Conservation (phyloP, 371 early-diverging fungal species). For the Actinomortierella ambigua region DNA sequence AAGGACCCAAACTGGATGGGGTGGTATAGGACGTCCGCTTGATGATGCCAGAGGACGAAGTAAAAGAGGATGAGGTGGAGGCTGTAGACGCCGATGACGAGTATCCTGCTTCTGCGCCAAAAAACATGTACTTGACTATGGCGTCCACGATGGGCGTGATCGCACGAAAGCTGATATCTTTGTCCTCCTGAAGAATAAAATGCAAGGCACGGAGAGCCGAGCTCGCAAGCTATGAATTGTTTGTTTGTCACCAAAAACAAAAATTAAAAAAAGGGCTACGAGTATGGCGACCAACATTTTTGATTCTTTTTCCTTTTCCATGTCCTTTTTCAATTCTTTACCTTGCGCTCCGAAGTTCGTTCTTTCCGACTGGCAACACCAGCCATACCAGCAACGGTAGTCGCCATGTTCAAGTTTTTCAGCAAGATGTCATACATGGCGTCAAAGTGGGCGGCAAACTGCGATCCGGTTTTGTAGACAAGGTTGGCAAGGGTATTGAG, state of each 20-base stretch:
- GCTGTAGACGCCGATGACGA: not conserved
- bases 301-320: no score
- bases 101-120: constrained; percentile 13
- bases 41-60: constrained; percentile 22
- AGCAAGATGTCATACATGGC: constrained; percentile 26
- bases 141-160: constrained; percentile 34
- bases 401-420: constrained; percentile 15
- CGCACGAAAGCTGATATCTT: constrained; percentile 12
- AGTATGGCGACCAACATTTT: no score
- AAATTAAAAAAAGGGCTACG: not conserved
- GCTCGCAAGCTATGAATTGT: constrained; percentile 33
- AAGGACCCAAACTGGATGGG: constrained; percentile 3
- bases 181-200: constrained; percentile 41
- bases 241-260: no score
- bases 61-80: constrained; percentile 5
- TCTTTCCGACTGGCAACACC: constrained; percentile 17
- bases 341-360: constrained; percentile 37
- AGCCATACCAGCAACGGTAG: constrained; percentile 13
- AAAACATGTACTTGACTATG: constrained; percentile 37
- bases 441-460: constrained; percentile 20
- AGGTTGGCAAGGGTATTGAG: constrained; percentile 34
- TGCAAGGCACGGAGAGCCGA: constrained; percentile 44
- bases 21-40: constrained; percentile 25
- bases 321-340: no score
- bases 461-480: constrained; percentile 31